Evolutionary conservation across 495 filamentous ascomycete species (phyloP).

Genomic region (Hypoxylon crocopeplum): DNA sequence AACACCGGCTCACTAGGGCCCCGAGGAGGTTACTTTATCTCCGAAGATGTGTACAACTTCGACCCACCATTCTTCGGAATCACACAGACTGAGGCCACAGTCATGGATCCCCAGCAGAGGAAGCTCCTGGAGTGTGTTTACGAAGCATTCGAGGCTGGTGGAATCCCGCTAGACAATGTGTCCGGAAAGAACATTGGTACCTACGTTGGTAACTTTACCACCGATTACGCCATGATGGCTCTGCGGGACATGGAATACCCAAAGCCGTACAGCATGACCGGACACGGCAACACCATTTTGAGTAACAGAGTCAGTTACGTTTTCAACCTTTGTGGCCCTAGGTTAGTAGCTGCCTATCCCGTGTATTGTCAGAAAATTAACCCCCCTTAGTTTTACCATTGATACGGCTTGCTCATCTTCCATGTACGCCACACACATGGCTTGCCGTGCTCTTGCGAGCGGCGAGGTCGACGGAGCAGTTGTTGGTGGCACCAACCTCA

Average conservation of each 20-base stretch:
- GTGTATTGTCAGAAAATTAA: slow-evolving; percentile 43
- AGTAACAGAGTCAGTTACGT: slow-evolving; percentile 62
- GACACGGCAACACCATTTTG: slow-evolving; percentile 55
- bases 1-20: no score
- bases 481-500: slow-evolving; percentile 47
- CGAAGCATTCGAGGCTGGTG: slow-evolving; percentile 41
- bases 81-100: slow-evolving; percentile 47
- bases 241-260: slow-evolving; percentile 45
- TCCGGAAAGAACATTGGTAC: slow-evolving; percentile 71
- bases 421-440: slow-evolving; percentile 46
- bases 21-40: no score
- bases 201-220: slow-evolving; percentile 39
- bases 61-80: slow-evolving; percentile 63
- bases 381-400: slow-evolving; percentile 58
- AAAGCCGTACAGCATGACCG: slow-evolving; percentile 57
- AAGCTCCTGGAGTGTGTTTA: slow-evolving; percentile 56
- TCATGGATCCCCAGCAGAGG: slow-evolving; percentile 60
- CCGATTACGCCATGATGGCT: slow-evolving; percentile 45
- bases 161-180: slow-evolving; percentile 58
- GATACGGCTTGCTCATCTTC: slow-evolving; percentile 60
- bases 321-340: slow-evolving; percentile 56
- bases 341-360: slow-evolving; percentile 15
- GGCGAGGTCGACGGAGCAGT: slow-evolving; percentile 50
- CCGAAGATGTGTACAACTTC: slow-evolving; percentile 34
- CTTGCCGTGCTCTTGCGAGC: slow-evolving; percentile 41